phyloP scores from a whole-genome alignment of 176 grass and related monocot species.

The Tillandsia fasciculata region DNA sequence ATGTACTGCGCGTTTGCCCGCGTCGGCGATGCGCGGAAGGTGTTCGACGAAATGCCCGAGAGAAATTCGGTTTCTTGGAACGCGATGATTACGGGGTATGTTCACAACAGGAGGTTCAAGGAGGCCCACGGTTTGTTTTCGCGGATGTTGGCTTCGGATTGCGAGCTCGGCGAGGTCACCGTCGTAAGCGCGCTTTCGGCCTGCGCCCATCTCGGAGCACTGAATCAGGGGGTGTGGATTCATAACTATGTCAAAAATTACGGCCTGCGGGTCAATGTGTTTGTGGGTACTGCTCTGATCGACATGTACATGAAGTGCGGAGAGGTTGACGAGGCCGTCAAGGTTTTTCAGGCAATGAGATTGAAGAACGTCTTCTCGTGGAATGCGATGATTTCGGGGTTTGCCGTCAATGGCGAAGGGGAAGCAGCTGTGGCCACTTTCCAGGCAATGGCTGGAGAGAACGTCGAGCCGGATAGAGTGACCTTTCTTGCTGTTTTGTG shows the following conservation, averaged over 20 bases:
- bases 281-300: slow-evolving; percentile 19
- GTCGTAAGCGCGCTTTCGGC: slow-evolving; percentile 16
- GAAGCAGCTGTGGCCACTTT: slow-evolving; percentile 11
- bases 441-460: slow-evolving; percentile 5
- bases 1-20: slow-evolving; percentile 15
- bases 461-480: slow-evolving; percentile 8
- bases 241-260: slow-evolving; percentile 15
- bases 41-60: slow-evolving; percentile 19
- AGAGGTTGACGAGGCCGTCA: slow-evolving; percentile 8
- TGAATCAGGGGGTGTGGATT: slow-evolving; percentile 23
- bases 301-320: slow-evolving; percentile 31
- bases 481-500: slow-evolving; percentile 18
- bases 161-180: slow-evolving; percentile 16
- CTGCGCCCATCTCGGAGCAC: slow-evolving; percentile 20
- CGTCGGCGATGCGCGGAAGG: background rate
- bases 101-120: slow-evolving; percentile 21
- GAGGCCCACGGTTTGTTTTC: slow-evolving; percentile 21
- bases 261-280: slow-evolving; percentile 15
- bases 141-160: slow-evolving; percentile 6
- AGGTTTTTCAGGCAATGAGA: slow-evolving; percentile 12
- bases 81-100: slow-evolving; percentile 18
- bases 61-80: slow-evolving; percentile 22
- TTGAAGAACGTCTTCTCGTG: slow-evolving; percentile 14
- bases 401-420: slow-evolving; percentile 17
- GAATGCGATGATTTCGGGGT: slow-evolving; percentile 16